phyloP scores from a whole-genome alignment of 2,329 filamentous ascomycete genomes.

The Periconia sp. region DNA sequence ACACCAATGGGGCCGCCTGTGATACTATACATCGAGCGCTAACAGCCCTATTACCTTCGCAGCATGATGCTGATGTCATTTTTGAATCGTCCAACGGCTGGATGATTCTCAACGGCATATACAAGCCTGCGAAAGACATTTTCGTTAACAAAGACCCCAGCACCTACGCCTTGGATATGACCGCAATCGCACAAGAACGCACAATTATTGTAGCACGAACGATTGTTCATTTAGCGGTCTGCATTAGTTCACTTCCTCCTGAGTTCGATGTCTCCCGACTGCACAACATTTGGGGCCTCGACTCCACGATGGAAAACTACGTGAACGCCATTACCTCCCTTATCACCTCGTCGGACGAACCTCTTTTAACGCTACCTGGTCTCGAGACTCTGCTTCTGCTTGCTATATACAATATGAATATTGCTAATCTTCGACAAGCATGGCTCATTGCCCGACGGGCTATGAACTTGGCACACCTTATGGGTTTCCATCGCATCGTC shows the following conservation, averaged over 20 bases:
- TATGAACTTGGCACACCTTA: conserved; percentile 42
- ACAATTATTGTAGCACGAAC: conserved; percentile 41
- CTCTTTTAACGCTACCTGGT: conserved; percentile 43
- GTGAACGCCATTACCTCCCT: conserved; percentile 36
- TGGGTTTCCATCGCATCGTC: conserved; percentile 46
- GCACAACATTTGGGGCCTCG: conserved; percentile 37
- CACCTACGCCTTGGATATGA: conserved; percentile 42
- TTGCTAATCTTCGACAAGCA: conserved; percentile 36
- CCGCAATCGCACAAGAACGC: conserved; percentile 32
- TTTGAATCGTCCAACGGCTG: conserved; percentile 45
- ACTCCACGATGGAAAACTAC: conserved; percentile 41
- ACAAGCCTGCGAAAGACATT: conserved; percentile 35
- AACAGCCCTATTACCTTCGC: conserved; percentile 38
- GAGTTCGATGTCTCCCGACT: conserved; percentile 37
- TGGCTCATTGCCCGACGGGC: conserved; percentile 42
- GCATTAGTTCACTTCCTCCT: conserved; percentile 39
- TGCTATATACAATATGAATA: conserved; percentile 38
- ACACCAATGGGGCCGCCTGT: conserved; percentile 9
- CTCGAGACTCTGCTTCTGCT: conserved; percentile 41
- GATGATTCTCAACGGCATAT: conserved; percentile 38
- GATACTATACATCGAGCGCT: conserved; percentile 31
- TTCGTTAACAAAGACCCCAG: conserved; percentile 38
- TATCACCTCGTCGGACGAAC: conserved; percentile 39
- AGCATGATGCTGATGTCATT: conserved; percentile 44
- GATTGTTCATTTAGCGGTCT: conserved; percentile 41